Evolutionary conservation across 1,284 basidiomycete species (phyloP), one percentile per base, ranked within the genome.

Genomic region (Anthracocystis walkeri): DNA sequence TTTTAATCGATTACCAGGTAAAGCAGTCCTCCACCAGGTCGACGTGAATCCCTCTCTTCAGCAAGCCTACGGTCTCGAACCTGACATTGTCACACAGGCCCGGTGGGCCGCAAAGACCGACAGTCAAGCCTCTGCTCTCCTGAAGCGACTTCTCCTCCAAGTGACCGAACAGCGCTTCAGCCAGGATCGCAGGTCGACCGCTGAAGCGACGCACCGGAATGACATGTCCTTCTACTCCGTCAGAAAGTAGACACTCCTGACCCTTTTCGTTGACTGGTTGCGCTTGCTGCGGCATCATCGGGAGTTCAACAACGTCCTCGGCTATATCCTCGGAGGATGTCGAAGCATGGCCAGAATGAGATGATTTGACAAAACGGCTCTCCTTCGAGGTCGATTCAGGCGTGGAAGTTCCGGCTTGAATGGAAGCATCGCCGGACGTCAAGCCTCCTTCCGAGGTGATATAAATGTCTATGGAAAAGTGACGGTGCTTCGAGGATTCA

Each of bases 81-180:
- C 70, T 38, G 16, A 73, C 70, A n/a, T 59, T 60, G 49, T 73
- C 70, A 65, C 70, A 73, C 29, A 68, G 21, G 40, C 52, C 57
- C 3, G 70, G 45, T 1, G 70, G 70, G 4, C 70, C 70, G 51
- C 70, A 73, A 4, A 61, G 42, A 23, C 51, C 60, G 7, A 68
- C 53, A 6, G 53, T 64, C 49, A 60, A 16, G 40, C 65, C 55
- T 25, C 27, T 54, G 40, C 38, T 18, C 18, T 41, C 61, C 33
- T 23, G 61, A 14, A 60, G 33, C 31, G n/a, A 8, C 14, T 56
- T 12, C 1, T 56, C 23, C 16, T 70, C 44, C 14, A 70, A n/a
- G 12, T 64, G 67, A 3, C 59, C 55, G n/a, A 68, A 62, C 4
- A 68, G 40, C n/a, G 65, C 56, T 2, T 21, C 21, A 0, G 55